Evolutionary conservation across 768 basidiomycete species (phyloP).

Genomic region (Leccinum subgranulosum): DNA sequence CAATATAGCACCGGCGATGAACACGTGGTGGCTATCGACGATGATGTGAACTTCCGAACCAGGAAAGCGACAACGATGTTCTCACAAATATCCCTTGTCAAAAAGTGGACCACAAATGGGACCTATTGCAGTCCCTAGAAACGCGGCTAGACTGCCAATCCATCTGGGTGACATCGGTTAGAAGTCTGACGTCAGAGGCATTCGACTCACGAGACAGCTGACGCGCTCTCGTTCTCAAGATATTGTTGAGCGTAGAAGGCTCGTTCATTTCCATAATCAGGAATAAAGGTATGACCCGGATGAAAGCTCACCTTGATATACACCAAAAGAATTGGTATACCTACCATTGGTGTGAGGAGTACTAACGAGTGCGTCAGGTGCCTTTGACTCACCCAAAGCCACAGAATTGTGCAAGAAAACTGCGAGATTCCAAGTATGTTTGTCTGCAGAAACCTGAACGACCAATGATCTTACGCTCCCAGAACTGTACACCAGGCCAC

Average conservation of each 20-base stretch:
- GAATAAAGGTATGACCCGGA: not conserved
- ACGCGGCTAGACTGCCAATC: constrained; percentile 20
- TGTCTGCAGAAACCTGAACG: not conserved
- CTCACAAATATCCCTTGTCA: constrained; percentile 30
- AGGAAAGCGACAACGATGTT: not conserved
- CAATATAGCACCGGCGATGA: constrained; percentile 24
- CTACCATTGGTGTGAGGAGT: constrained; percentile 2
- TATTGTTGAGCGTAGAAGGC: constrained; percentile 23
- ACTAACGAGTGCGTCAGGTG: not conserved
- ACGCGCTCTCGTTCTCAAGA: constrained; percentile 20
- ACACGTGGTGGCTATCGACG: not conserved
- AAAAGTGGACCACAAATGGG: constrained; percentile 26
- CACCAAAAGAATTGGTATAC: constrained; percentile 23
- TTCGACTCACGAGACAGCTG: constrained; percentile 23
- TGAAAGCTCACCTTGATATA: constrained; percentile 24
- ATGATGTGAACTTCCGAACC: not conserved
- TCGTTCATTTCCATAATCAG: not conserved
- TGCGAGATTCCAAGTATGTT: not conserved
- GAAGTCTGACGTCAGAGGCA: no score
- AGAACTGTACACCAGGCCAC: constrained; percentile 26
- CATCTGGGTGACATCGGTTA: constrained; percentile 13
- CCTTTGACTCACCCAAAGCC: constrained; percentile 21
- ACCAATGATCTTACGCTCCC: constrained; percentile 19
- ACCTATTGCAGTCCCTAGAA: constrained; percentile 20
- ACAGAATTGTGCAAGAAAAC: constrained; percentile 27